phyloP scores from a whole-genome alignment of 2,329 filamentous ascomycete genomes.

The Arthrinium puccinioides region DNA sequence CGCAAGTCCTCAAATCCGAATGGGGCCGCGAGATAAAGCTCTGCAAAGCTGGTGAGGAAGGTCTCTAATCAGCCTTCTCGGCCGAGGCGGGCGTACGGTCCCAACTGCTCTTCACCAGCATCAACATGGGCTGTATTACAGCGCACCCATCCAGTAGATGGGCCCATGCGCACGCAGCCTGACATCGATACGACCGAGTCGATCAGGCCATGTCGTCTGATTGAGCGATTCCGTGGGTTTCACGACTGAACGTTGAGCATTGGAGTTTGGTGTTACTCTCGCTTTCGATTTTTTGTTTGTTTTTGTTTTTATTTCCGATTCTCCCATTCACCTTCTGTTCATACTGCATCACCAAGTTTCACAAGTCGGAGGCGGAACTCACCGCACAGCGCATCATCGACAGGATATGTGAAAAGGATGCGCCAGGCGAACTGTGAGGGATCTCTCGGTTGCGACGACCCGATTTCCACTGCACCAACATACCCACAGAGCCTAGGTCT shows the following conservation, averaged over 20 bases:
- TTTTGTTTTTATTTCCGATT: constrained; percentile 5
- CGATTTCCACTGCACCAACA: constrained; percentile 16
- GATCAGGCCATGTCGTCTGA: too few species aligned
- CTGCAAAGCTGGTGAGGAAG: constrained; percentile 94
- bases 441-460: constrained; percentile 13
- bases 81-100: not conserved
- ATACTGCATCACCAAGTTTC: constrained; percentile 10
- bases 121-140: too few species aligned
- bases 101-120: not conserved
- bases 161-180: not conserved
- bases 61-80: constrained; percentile 49
- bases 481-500: constrained; percentile 1
- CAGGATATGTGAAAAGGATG: constrained; percentile 18
- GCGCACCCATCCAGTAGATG: constrained; percentile 5
- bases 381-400: constrained; percentile 20
- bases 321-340: constrained; percentile 5
- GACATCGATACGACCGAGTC: too few species aligned
- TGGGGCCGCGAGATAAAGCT: constrained; percentile 98
- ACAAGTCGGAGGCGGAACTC: constrained; percentile 12
- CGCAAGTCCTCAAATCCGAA: constrained; percentile 95
- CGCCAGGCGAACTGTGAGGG: constrained; percentile 18
- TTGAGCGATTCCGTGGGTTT: constrained; percentile 3
- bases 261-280: constrained; percentile 8
- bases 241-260: constrained; percentile 8
- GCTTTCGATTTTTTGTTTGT: constrained; percentile 1